phyloP scores from a whole-genome alignment of 768 basidiomycete genomes.

The Lenzites betulinus region DNA sequence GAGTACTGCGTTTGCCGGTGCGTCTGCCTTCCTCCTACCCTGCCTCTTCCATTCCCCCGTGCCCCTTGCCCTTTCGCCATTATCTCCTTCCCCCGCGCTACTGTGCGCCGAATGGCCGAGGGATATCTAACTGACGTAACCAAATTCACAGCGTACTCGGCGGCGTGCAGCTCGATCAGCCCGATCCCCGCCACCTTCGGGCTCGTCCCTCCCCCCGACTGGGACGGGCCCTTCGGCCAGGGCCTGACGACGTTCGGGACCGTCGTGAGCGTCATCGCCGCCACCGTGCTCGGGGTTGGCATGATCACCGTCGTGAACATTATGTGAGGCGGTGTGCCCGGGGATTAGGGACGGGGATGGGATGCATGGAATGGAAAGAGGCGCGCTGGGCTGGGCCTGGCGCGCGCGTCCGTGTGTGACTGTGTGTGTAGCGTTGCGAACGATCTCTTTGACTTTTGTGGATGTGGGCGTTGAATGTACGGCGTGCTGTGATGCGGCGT shows the following conservation, averaged over 20 bases:
- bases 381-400: slow-evolving; percentile 8
- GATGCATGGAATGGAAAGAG: no score
- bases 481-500: not conserved
- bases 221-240: slow-evolving; percentile 62
- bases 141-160: slow-evolving; percentile 60
- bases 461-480: not conserved
- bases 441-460: not conserved
- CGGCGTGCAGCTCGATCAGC: slow-evolving; percentile 46
- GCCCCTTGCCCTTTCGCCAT: no score
- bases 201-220: slow-evolving; percentile 49
- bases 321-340: slow-evolving; percentile 35
- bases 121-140: no score
- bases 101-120: no score
- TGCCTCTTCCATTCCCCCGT: no score
- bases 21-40: no score
- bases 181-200: slow-evolving; percentile 41
- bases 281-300: slow-evolving; percentile 49
- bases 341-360: not conserved
- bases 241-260: slow-evolving; percentile 47
- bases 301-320: slow-evolving; percentile 55
- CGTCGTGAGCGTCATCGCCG: slow-evolving; percentile 46
- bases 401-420: not conserved
- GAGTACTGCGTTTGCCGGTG: slow-evolving; percentile 58
- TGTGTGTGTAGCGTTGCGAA: not conserved
- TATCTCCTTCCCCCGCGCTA: no score